Evolutionary conservation across 2,329 filamentous ascomycete genomes (phyloP).

Genomic region (Aspergillus texensis): DNA sequence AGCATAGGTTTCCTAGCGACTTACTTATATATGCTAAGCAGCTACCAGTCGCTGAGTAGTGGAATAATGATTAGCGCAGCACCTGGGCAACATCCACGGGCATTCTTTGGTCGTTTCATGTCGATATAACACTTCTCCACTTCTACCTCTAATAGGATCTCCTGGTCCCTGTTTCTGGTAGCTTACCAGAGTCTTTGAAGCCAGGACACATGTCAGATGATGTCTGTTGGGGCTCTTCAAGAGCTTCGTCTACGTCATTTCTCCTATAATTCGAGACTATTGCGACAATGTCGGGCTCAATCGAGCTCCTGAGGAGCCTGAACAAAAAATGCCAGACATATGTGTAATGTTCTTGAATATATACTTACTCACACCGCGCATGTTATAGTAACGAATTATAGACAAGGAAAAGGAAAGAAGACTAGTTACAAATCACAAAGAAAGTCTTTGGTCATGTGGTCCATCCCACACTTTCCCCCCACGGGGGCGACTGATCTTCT

Average conservation of each 20-base stretch:
- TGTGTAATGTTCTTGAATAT: background rate
- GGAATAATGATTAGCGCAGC: too few relatives aligned
- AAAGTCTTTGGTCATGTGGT: background rate
- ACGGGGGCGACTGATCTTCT: conserved; percentile 6
- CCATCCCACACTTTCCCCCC: conserved; percentile 9
- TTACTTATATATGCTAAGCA: too few relatives aligned
- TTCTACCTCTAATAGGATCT: too few relatives aligned
- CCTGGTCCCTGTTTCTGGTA: too few relatives aligned
- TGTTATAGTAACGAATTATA: background rate
- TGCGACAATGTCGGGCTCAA: too few relatives aligned
- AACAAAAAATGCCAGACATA: too few relatives aligned
- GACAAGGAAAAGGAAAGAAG: background rate
- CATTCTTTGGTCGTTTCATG: background rate
- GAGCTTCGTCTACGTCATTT: too few relatives aligned
- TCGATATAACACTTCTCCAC: background rate
- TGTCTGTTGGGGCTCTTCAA: too few relatives aligned
- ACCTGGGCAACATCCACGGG: background rate
- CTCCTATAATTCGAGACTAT: too few relatives aligned
- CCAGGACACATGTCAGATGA: too few relatives aligned
- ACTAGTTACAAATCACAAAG: background rate
- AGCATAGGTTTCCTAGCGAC: background rate
- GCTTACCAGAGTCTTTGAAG: too few relatives aligned
- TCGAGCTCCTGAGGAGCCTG: too few relatives aligned
- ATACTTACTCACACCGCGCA: background rate
- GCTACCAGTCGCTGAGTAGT: background rate